Evolutionary conservation across 768 basidiomycete species (phyloP).

Genomic region (Zangia roseola): DNA sequence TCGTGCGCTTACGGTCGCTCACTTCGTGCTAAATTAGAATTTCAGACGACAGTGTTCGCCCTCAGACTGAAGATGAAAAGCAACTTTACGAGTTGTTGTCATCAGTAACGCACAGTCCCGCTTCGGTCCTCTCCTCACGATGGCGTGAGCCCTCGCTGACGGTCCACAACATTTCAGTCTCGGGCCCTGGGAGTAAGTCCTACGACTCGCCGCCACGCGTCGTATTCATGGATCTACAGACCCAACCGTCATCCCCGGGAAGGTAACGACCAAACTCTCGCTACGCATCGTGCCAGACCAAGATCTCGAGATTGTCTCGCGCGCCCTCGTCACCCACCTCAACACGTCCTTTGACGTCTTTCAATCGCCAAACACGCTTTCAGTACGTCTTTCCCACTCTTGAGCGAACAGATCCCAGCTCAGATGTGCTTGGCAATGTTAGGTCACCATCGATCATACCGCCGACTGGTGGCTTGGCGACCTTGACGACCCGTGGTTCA

Average conservation of each 20-base stretch:
- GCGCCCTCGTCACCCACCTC: constrained; percentile 59
- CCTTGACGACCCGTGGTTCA: constrained; percentile 82
- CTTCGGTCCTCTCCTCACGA: constrained; percentile 66
- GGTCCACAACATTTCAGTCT: constrained; percentile 80
- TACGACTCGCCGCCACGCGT: neutral
- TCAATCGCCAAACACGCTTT: constrained; percentile 66
- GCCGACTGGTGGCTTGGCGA: constrained; percentile 98
- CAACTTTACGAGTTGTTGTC: constrained; percentile 69
- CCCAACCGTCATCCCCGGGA: constrained; percentile 85
- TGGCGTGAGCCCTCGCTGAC: constrained; percentile 93
- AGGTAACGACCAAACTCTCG: constrained; percentile 82
- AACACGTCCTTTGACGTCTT: constrained; percentile 55
- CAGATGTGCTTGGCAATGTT: neutral
- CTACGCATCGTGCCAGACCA: constrained; percentile 96
- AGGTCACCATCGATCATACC: constrained; percentile 79
- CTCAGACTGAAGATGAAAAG: constrained; percentile 64
- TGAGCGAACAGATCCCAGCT: neutral
- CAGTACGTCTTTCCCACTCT: constrained; percentile 41
- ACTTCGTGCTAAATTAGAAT: neutral
- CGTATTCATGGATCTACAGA: constrained; percentile 40
- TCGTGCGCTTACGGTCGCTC: neutral
- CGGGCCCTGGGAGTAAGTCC: constrained; percentile 72
- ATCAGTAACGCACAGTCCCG: constrained; percentile 61
- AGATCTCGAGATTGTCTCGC: constrained; percentile 65
- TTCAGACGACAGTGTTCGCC: constrained; percentile 74